phyloP scores from a whole-genome alignment of 176 grass and related monocot species.

The Oryza brachyantha region DNA sequence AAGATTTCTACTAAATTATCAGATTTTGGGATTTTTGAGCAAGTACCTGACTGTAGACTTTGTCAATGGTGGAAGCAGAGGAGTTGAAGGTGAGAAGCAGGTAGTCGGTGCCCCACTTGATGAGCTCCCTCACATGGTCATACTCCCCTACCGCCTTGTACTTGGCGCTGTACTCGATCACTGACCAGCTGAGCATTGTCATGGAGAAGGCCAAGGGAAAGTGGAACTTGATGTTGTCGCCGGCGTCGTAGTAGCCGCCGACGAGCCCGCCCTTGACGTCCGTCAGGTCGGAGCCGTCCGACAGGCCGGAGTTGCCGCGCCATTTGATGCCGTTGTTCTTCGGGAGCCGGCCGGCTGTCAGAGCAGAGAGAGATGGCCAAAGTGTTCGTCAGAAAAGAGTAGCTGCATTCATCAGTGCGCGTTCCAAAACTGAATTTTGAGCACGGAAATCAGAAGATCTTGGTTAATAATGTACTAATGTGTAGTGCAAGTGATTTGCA shows the following conservation, averaged over 20 bases:
- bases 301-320: conserved; percentile 70
- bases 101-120: conserved; percentile 96
- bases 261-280: conserved; percentile 84
- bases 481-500: not conserved
- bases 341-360: conserved; percentile 72
- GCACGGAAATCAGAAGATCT: not conserved
- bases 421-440: not conserved
- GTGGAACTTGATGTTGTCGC: conserved; percentile 99
- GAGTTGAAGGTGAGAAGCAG: conserved; percentile 92
- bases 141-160: conserved; percentile 96
- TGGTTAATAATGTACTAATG: not conserved
- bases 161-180: conserved; percentile 79
- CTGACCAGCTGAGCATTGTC: conserved; percentile 95
- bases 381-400: not conserved
- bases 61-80: conserved; percentile 60
- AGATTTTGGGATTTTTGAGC: not conserved
- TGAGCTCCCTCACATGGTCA: conserved; percentile 82
- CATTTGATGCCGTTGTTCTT: conserved; percentile 89
- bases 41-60: conserved; percentile 75
- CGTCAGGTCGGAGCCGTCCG: conserved; percentile 46
- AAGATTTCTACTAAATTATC: not conserved
- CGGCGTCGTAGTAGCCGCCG: conserved; percentile 94
- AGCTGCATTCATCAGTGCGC: not conserved
- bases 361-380: not conserved
- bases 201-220: conserved; percentile 98